Evolutionary conservation across 208 protist genomes (phyloP).

Genomic region (Angomonas deanei): DNA sequence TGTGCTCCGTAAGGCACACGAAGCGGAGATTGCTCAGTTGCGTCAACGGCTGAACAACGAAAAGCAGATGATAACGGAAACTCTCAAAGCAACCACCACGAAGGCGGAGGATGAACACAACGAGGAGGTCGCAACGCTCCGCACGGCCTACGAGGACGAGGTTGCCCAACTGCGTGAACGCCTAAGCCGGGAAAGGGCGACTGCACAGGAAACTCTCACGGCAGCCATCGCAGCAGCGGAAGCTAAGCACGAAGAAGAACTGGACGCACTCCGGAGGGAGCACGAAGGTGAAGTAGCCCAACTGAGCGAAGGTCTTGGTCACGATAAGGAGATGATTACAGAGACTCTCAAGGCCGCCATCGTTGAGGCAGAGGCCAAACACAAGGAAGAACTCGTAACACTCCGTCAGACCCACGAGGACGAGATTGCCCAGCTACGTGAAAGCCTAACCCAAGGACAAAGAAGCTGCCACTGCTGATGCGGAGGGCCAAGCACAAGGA

Average conservation of each 20-base stretch:
- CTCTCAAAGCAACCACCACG: too few species aligned
- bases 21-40: background rate
- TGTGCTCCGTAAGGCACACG: background rate
- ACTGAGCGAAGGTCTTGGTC: background rate
- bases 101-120: too few species aligned
- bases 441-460: background rate
- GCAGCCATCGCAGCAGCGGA: background rate
- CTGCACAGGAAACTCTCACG: background rate
- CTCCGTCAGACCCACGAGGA: background rate
- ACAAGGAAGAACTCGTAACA: background rate
- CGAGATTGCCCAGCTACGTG: background rate
- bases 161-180: background rate
- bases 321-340: background rate
- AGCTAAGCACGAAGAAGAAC: background rate
- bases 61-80: too few species aligned
- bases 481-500: too few species aligned
- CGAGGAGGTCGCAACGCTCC: background rate
- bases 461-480: too few species aligned
- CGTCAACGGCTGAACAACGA: too few species aligned
- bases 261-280: background rate
- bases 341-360: background rate
- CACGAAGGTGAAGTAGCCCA: background rate
- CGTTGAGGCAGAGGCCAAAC: background rate
- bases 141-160: background rate
- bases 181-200: slow-evolving; percentile 1